Conservation (phyloP, 202 grass and related monocot genomes). For the Carex sylvatica region DNA sequence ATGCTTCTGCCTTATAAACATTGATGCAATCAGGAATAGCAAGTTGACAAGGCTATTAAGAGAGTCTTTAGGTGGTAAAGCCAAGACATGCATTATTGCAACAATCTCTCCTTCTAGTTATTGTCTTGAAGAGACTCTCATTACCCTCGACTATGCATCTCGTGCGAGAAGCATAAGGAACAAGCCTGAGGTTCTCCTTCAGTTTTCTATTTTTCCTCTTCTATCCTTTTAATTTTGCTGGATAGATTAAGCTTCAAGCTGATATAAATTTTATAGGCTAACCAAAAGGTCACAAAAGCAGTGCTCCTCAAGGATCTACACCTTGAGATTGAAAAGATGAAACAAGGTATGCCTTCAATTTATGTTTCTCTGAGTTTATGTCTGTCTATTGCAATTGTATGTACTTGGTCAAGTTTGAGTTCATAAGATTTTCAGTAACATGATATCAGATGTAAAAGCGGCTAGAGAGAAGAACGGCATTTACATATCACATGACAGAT, state of each 20-base stretch:
- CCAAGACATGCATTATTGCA: constrained; percentile 93
- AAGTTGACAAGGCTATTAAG: constrained; percentile 85
- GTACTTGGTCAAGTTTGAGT: background rate
- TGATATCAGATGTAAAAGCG: constrained; percentile 70
- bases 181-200: constrained; percentile 64
- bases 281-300: constrained; percentile 67
- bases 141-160: constrained; percentile 90
- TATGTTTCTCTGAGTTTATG: constrained; percentile 19
- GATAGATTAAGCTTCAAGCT: constrained; percentile 19
- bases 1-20: constrained; percentile 32
- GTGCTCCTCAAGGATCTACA: constrained; percentile 69
- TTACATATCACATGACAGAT: constrained; percentile 78
- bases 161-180: constrained; percentile 87
- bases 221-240: constrained; percentile 10
- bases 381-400: background rate
- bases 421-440: constrained; percentile 30
- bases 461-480: constrained; percentile 85
- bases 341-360: constrained; percentile 51
- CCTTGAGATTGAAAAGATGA: constrained; percentile 86
- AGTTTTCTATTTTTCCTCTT: background rate
- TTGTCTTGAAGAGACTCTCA: constrained; percentile 77
- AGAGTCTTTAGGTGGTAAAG: constrained; percentile 93
- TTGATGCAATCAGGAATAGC: constrained; percentile 64
- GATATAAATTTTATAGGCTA: constrained; percentile 52
- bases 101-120: constrained; percentile 72